These are phyloP conservation scores for Powellomyces hirtus DNA, from an alignment of 192 early-diverging fungal genomes.

Conservation along the genomic window DNA sequence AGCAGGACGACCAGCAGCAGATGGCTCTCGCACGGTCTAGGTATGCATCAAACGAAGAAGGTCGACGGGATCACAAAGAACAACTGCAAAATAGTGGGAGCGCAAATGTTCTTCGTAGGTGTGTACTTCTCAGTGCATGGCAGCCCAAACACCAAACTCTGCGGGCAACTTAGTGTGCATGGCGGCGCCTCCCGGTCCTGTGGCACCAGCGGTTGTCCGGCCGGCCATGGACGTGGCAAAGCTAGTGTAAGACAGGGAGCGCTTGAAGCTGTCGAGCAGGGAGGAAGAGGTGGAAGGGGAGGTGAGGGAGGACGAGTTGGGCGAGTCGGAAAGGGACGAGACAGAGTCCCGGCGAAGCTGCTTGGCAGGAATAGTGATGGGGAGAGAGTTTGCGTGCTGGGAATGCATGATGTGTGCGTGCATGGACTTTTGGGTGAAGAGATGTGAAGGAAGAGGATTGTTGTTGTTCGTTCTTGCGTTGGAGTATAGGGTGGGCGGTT, in stretches of 20 bases:
- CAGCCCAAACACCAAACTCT: background rate
- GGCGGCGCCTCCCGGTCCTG: background rate
- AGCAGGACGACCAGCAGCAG: no score
- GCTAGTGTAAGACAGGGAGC: background rate
- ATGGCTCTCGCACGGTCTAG: no score
- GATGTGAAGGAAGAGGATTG: no score
- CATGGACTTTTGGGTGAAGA: no score
- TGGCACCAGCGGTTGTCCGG: background rate
- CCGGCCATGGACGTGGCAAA: background rate
- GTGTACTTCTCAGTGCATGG: background rate
- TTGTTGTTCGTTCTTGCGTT: no score
- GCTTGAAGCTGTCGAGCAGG: background rate
- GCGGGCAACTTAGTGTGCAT: background rate
- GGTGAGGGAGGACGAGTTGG: background rate
- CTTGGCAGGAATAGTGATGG: background rate
- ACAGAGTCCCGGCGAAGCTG: background rate
- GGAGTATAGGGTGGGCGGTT: no score
- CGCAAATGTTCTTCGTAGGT: no score
- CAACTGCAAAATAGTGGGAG: no score
- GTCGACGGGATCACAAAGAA: no score
- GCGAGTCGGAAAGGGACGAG: background rate
- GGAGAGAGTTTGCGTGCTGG: no score
- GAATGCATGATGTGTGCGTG: no score
- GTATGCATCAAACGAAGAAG: no score
- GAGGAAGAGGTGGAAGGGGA: background rate